Evolutionary conservation across 805 yeast genomes (phyloP), one percentile per base, ranked within the genome.

Genomic region (Candida loeiensis): DNA sequence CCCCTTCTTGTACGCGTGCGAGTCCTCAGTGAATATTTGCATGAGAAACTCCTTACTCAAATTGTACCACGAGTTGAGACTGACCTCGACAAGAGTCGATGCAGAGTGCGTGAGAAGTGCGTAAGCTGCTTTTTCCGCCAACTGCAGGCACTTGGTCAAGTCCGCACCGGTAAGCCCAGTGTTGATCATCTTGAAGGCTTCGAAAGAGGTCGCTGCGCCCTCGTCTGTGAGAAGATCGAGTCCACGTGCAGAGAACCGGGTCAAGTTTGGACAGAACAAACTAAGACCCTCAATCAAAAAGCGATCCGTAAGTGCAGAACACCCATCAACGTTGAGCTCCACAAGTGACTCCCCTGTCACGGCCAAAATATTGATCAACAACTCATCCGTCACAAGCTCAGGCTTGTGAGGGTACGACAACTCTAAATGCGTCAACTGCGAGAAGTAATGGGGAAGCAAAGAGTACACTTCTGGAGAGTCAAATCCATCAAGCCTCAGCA

Each of bases 401-500:
- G 80, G 88, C 30, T 71, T 71, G 37, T 70, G 66, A 1, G 95
- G 95, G 45, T 81, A 77, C 13, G 86, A 73, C 0, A 93, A 59
- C 45, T 83, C 89, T 32, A 90, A 59, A 15, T 71, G 69, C 31
- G 73, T 69, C 40, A 89, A 58, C 1, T 69, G 66, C 66, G 1
- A 59, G 19, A 87, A 55, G 51, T 77, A 76, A 40, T 80, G 83
- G 0, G 93, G 86, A 31, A 89, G 58, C 29, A 83, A 56, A 32
- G 78, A 81, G 51, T 81, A 82, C 2, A 76, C 73, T 0, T 75
- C 69, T 24, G 72, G 66, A 2, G 79, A 72, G 34, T 69, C 73
- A 18, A 93, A 59, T 1, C 90, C 90, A 55, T 88, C 95, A 17
- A 93, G 61, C 37, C 91, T 65, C 4, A 83, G 74, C 18, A 93